Conservation (phyloP, 2,329 filamentous ascomycete species). For the Aureobasidium sp. region DNA sequence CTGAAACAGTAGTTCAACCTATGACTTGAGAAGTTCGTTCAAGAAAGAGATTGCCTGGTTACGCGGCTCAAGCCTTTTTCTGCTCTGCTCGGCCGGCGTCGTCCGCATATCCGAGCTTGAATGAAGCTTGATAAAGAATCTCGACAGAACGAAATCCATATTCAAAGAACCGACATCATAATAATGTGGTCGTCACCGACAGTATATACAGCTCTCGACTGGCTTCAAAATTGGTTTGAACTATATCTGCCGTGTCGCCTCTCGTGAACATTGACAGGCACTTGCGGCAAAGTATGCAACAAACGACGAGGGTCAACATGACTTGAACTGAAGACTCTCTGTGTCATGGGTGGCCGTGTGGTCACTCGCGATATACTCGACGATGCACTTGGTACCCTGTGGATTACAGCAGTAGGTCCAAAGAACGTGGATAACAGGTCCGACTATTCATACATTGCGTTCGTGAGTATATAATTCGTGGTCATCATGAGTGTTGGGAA, state of each 20-base stretch:
- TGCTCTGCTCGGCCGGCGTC: background rate
- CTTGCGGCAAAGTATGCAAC: background rate
- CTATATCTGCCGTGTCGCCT: background rate
- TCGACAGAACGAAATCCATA: too few relatives aligned
- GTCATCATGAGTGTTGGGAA: background rate
- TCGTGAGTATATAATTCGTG: slow-evolving; percentile 3
- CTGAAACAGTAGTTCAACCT: background rate
- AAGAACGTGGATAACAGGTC: background rate
- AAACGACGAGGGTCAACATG: background rate
- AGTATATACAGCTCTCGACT: background rate
- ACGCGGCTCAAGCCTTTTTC: background rate
- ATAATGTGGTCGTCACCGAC: background rate
- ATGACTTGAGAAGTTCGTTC: background rate
- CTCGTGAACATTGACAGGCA: background rate
- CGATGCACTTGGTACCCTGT: background rate
- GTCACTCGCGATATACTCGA: background rate
- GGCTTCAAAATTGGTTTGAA: background rate
- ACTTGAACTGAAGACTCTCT: background rate
- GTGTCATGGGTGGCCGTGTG: background rate
- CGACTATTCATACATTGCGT: background rate
- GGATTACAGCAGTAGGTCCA: background rate
- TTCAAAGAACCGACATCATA: too few relatives aligned
- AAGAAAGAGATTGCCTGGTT: background rate
- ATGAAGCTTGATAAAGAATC: background rate
- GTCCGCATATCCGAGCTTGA: background rate